Percentiles rank a stretch among this genome's conserved stretches.
phyloP scores from a whole-genome alignment of 352 stramenopile genomes.

The Phytopythium litorale region DNA sequence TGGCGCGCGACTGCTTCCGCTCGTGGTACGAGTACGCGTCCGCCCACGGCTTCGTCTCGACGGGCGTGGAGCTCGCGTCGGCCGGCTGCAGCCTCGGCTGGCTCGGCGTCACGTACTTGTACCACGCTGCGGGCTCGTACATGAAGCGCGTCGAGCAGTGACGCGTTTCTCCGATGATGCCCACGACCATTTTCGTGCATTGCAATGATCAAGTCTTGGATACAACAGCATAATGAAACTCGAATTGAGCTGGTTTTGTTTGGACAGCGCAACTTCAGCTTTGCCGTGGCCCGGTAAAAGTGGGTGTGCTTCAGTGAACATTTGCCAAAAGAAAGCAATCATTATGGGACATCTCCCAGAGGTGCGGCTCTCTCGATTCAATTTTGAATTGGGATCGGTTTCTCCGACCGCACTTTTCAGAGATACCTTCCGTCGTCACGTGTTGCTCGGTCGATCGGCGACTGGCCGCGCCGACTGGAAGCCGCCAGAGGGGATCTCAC shows the following conservation, averaged over 20 bases:
- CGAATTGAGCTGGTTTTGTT: neutral
- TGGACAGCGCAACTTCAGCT: too few species aligned
- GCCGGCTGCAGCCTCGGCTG: constrained; percentile 63
- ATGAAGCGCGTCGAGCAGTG: constrained; percentile 13
- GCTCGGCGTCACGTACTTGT: constrained; percentile 55
- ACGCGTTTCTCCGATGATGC: too few species aligned
- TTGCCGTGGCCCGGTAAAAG: too few species aligned
- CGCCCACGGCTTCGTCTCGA: constrained; percentile 61
- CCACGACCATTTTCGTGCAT: too few species aligned
- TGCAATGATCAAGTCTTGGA: too few species aligned
- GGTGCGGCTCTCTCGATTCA: neutral
- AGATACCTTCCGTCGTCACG: neutral
- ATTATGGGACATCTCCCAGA: too few species aligned
- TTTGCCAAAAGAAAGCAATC: too few species aligned
- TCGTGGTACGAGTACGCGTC: constrained; percentile 75
- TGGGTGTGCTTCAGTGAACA: too few species aligned
- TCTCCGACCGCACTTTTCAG: neutral
- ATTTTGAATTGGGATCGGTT: neutral
- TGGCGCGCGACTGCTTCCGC: constrained; percentile 59
- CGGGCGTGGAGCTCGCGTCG: constrained; percentile 59
- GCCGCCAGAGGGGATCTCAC: too few species aligned
- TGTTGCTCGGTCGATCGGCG: neutral
- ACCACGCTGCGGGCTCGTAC: constrained; percentile 40
- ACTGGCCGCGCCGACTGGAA: neutral
- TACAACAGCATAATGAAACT: too few species aligned